Evolutionary conservation across 1,284 basidiomycete species (phyloP), one percentile per base, ranked within the genome.

Genomic region (Bothia castanella): DNA sequence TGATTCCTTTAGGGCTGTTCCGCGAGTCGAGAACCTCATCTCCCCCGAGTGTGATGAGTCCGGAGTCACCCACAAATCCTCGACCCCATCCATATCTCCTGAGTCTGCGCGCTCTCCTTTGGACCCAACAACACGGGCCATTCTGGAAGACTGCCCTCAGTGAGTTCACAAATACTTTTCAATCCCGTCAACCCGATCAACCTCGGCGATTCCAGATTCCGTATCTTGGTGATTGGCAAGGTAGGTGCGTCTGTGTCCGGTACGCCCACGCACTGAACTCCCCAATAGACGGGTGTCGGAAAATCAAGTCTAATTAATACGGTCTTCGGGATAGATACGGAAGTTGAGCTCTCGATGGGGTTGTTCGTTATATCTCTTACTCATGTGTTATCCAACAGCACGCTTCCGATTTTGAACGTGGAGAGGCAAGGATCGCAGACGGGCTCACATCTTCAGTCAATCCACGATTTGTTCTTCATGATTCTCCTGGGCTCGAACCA

Each of bases 301-400:
- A 48, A 48, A 37, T 48, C 47, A 5, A 48, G 16, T 21, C 34
- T 48, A 19, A 48, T 48, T 14, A 42, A 42, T 16, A 23, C 4
- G 2, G 19, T 14, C 19, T 48, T 48, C 14, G 47, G 47, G 5
- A 48, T 48, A 13, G 20, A 43, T 17, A 30, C 36, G n/a, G 47
- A 39, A 4, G 47, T 48, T 27, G 19, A 29, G 23, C 9, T n/a
- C 25, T 25, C 5, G 4, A 25, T 25, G 2, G n/a, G 11, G 17
- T 34, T 29, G 3, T 21, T n/a, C 2, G 1, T 19, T 3, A 32
- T 40, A 12, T 23, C 11, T 16, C 34, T 38, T 25, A 29, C 17
- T 25, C 6, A 8, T n/a, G n/a, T n/a, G n/a, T 9, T 8, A 2
- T 17, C 4, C 19, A 11, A 14, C 25, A 48, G 47, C 3, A 10